Percentiles rank a stretch among this genome's conserved stretches.
Evolutionary conservation across 805 yeast genomes (phyloP).

Genomic region (Zygosaccharomyces pseudorouxii): DNA sequence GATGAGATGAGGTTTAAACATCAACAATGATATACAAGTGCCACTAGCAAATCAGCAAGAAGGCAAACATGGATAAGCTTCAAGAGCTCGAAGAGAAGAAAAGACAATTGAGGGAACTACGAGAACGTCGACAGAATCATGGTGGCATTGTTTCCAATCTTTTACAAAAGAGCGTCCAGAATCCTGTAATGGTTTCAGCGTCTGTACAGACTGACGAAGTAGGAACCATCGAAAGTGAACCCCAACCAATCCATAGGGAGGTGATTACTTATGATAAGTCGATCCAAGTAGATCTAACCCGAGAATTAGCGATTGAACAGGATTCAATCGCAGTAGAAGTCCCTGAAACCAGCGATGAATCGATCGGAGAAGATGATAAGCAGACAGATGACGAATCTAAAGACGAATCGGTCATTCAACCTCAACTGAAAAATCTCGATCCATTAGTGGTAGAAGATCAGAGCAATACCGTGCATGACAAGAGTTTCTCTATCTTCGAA

Average conservation of each 20-base stretch:
- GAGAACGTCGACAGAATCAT: conserved; percentile 40
- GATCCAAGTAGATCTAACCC: conserved; percentile 21
- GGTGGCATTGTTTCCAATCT: conserved; percentile 11
- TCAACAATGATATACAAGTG: neutral
- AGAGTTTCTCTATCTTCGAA: conserved; percentile 16
- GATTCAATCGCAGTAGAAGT: neutral
- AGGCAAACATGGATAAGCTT: conserved; percentile 30
- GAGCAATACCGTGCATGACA: conserved; percentile 9
- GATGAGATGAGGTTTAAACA: conserved; percentile 6
- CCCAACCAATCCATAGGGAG: neutral
- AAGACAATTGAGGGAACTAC: conserved; percentile 47
- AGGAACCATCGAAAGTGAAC: neutral
- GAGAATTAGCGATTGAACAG: neutral
- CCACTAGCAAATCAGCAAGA: neutral
- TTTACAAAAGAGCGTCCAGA: conserved; percentile 5
- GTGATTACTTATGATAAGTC: conserved; percentile 24
- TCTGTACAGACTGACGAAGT: conserved; percentile 24
- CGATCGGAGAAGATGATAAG: neutral
- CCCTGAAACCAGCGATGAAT: neutral
- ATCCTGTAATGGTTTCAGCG: conserved; percentile 12
- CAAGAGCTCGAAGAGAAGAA: conserved; percentile 49
- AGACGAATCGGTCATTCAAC: neutral
- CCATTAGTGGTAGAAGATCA: conserved; percentile 13
- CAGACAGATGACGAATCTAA: neutral
- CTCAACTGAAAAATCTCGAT: neutral